phyloP scores from a whole-genome alignment of 2,329 filamentous ascomycete genomes.

The Aureobasidium melanogenum region DNA sequence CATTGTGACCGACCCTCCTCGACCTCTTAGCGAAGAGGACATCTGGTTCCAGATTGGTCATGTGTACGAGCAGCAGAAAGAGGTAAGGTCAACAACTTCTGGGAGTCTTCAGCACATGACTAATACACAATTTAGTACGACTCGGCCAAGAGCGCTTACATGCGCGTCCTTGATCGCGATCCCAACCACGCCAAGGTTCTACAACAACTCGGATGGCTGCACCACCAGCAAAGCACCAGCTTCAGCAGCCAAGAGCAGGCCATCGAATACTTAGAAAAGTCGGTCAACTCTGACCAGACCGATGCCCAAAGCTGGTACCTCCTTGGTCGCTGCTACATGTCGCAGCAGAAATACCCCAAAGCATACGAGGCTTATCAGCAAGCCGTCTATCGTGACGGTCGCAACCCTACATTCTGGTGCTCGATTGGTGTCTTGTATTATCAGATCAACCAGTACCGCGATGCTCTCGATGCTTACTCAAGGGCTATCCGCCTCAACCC shows the following conservation, averaged over 20 bases:
- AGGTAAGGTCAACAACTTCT: conserved; percentile 52
- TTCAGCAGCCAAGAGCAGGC: conserved; percentile 91
- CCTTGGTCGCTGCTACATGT: conserved; percentile 97
- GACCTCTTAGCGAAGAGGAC: conserved; percentile 89
- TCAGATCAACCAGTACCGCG: conserved; percentile 98
- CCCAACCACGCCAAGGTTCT: conserved; percentile 96
- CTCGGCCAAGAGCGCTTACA: conserved; percentile 83
- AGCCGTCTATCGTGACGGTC: conserved; percentile 93
- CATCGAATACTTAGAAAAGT: conserved; percentile 95
- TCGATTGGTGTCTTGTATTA: conserved; percentile 98
- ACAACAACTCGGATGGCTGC: conserved; percentile 94
- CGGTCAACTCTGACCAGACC: conserved; percentile 82
- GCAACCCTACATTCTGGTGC: conserved; percentile 99
- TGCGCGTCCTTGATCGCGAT: conserved; percentile 85
- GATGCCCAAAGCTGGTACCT: conserved; percentile 99
- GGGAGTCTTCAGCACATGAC: neutral
- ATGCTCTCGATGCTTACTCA: conserved; percentile 94
- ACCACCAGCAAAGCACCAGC: conserved; percentile 89
- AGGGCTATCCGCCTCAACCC: conserved; percentile 93
- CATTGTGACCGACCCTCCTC: conserved; percentile 86
- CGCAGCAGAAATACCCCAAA: conserved; percentile 96
- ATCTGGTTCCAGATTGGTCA: conserved; percentile 99
- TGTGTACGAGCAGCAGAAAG: conserved; percentile 97
- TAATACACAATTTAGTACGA: conserved; percentile 59
- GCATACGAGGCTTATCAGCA: conserved; percentile 98